Evolutionary conservation across 2,329 filamentous ascomycete genomes (phyloP).

Genomic region (Calonectria henricotiae): DNA sequence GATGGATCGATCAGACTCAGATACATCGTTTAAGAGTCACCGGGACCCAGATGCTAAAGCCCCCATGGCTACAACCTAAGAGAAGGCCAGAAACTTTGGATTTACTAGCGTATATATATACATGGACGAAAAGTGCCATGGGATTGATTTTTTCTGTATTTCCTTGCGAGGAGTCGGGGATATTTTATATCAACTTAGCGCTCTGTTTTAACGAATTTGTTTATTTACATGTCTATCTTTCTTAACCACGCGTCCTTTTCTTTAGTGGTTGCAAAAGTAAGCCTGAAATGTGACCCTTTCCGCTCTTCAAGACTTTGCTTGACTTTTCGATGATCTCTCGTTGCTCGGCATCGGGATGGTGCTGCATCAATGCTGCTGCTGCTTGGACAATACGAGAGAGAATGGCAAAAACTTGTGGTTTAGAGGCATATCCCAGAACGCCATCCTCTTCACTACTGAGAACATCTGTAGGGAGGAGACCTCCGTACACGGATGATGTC

Average conservation of each 20-base stretch:
- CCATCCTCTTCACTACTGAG: slow-evolving; percentile 69
- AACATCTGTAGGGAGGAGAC: slow-evolving; percentile 63
- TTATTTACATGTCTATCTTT: slow-evolving; percentile 19
- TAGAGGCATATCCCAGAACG: slow-evolving; percentile 81
- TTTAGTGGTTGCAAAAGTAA: slow-evolving; percentile 39
- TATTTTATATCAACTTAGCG: slow-evolving; percentile 32
- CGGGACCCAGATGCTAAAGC: slow-evolving; percentile 32
- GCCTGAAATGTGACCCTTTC: slow-evolving; percentile 51
- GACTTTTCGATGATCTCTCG: slow-evolving; percentile 38
- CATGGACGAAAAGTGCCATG: slow-evolving; percentile 26
- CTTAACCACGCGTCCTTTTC: slow-evolving; percentile 25
- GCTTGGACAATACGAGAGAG: slow-evolving; percentile 66
- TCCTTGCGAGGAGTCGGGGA: slow-evolving; percentile 47
- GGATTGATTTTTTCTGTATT: background rate
- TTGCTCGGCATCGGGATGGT: slow-evolving; percentile 38
- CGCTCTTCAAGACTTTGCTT: slow-evolving; percentile 24
- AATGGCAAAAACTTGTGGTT: slow-evolving; percentile 77
- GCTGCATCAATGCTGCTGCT: slow-evolving; percentile 56
- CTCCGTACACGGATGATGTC: slow-evolving; percentile 67
- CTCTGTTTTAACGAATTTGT: slow-evolving; percentile 17
- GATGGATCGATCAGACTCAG: slow-evolving; percentile 63
- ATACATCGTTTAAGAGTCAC: slow-evolving; percentile 46
- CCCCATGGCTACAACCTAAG: slow-evolving; percentile 24
- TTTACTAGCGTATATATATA: slow-evolving; percentile 27
- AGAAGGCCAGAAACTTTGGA: background rate